A percentile compares a stretch with the other conserved stretches of the same genome.
phyloP scores from a whole-genome alignment of 306 rosid species.

The Vigna angularis region DNA sequence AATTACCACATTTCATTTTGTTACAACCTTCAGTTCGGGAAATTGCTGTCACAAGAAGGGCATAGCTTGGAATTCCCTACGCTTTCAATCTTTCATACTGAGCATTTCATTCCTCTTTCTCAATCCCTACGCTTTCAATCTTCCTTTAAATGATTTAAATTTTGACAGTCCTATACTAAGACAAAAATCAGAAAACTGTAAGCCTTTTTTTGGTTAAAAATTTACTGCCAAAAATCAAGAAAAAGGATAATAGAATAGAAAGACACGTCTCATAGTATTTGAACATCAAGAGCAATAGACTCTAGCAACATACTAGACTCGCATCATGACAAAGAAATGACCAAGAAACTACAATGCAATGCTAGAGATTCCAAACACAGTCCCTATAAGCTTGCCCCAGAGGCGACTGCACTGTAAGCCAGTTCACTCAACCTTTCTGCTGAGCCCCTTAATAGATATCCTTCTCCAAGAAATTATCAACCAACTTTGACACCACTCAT shows the following conservation, averaged over 20 bases:
- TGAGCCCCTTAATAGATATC: no score
- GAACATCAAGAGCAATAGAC: neutral
- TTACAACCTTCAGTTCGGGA: constrained; percentile 86
- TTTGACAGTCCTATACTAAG: constrained; percentile 78
- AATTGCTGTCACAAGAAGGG: constrained; percentile 86
- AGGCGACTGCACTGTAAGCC: no score
- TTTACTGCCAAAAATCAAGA: neutral
- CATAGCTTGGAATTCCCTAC: constrained; percentile 81
- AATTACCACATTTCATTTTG: constrained; percentile 85
- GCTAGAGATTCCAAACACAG: neutral
- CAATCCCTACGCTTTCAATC: constrained; percentile 66
- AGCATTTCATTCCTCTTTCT: constrained; percentile 82
- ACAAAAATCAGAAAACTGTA: constrained; percentile 19
- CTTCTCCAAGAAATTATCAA: neutral
- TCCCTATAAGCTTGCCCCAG: no score
- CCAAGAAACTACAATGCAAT: constrained; percentile 12
- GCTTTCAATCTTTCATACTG: constrained; percentile 70
- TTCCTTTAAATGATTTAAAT: constrained; percentile 60
- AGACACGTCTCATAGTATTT: neutral
- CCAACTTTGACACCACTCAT: neutral
- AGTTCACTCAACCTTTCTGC: no score
- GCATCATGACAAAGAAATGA: constrained; percentile 2
- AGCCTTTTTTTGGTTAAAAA: constrained; percentile 27
- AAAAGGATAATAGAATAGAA: neutral
- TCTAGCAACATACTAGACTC: constrained; percentile 10